A percentile compares a stretch with the other conserved stretches of the same genome.
Evolutionary conservation across 352 stramenopile genomes (phyloP).

Genomic region (Pythium inflatum): DNA sequence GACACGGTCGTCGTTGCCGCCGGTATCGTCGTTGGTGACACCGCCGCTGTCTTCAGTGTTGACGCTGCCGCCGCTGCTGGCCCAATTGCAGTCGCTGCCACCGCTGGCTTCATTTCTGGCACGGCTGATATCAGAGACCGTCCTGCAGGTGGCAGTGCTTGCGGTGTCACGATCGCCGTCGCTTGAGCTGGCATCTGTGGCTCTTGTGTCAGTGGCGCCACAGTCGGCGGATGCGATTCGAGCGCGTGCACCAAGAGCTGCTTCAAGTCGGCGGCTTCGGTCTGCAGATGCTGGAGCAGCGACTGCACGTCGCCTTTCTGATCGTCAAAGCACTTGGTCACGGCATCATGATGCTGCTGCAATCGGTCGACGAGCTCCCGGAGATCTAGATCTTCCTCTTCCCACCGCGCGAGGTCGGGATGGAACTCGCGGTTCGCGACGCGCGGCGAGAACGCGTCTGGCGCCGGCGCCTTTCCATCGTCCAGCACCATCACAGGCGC

Average conservation of each 20-base stretch:
- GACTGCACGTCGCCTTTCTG: conserved; percentile 69
- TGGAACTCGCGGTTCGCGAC: conserved; percentile 41
- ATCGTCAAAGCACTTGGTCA: conserved; percentile 75
- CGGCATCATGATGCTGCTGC: conserved; percentile 78
- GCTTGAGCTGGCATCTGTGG: background rate
- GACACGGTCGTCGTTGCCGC: too few relatives aligned
- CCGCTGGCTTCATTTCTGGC: too few relatives aligned
- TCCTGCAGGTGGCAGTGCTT: background rate
- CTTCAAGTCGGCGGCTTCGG: conserved; percentile 70
- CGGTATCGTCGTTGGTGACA: too few relatives aligned
- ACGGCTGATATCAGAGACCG: background rate
- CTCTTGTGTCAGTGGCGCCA: too few relatives aligned
- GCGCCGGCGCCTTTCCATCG: conserved; percentile 1
- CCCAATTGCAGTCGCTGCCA: background rate
- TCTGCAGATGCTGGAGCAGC: conserved; percentile 68
- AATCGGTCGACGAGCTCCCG: conserved; percentile 76
- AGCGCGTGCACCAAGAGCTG: conserved; percentile 16
- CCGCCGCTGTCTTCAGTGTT: too few relatives aligned
- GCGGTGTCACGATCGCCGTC: background rate
- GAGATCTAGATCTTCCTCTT: conserved; percentile 71
- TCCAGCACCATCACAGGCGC: conserved; percentile 32
- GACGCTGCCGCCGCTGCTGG: background rate
- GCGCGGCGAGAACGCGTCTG: conserved; percentile 8
- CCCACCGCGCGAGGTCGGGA: conserved; percentile 64
- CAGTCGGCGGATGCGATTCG: too few relatives aligned